Conservation (phyloP, 208 protist species). For the Lotmaria passim region DNA sequence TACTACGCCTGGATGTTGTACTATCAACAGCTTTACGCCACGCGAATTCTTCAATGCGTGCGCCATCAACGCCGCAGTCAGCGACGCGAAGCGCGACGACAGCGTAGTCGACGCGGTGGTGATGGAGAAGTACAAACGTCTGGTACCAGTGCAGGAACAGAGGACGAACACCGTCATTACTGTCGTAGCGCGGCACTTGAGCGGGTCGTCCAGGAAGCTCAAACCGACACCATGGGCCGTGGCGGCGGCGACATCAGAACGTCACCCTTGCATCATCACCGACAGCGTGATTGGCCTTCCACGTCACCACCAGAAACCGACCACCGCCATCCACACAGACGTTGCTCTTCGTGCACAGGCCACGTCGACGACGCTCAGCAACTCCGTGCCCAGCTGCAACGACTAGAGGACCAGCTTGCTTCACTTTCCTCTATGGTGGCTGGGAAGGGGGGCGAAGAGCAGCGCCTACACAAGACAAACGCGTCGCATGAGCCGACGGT, state of each 20-base stretch:
- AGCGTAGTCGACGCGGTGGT: neutral
- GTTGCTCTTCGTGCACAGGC: too few species aligned
- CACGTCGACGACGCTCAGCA: neutral
- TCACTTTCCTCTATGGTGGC: constrained; percentile 3
- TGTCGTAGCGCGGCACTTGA: too few species aligned
- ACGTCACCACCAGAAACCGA: neutral
- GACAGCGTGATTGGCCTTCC: too few species aligned
- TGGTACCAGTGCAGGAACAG: neutral
- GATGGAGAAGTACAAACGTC: neutral
- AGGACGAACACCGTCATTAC: neutral
- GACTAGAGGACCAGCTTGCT: constrained; percentile 17
- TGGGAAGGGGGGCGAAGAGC: neutral
- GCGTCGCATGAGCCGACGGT: too few species aligned
- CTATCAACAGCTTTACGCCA: constrained; percentile 63
- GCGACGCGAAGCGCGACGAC: constrained; percentile 21
- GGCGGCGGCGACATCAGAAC: too few species aligned
- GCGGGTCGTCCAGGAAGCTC: too few species aligned
- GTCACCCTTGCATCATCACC: too few species aligned
- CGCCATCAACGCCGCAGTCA: neutral
- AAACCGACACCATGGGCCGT: too few species aligned
- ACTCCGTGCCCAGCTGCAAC: constrained; percentile 24
- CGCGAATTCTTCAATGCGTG: constrained; percentile 25
- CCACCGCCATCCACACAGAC: too few species aligned
- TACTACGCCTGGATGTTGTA: constrained; percentile 76
- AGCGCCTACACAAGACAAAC: too few species aligned